Evolutionary conservation across 2,329 filamentous ascomycete species (phyloP), one percentile per base, ranked within the genome.

Genomic region (Ophiostoma perfectum): DNA sequence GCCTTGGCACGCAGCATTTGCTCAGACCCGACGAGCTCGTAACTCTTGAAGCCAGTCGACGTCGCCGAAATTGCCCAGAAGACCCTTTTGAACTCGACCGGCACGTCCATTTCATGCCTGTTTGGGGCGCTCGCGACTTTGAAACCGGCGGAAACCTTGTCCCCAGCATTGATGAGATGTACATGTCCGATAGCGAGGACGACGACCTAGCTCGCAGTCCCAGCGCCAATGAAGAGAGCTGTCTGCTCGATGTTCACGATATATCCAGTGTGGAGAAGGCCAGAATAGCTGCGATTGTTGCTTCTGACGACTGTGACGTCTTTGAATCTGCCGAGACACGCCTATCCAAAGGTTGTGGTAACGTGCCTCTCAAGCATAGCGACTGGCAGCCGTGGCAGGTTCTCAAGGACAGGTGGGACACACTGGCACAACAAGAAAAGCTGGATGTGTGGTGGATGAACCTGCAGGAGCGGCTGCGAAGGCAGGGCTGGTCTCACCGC

Each of bases 121-220:
- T 85, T 16, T 91, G 85, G 80, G 90, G 90, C 0, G 84, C 84
- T 74, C 78, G 88, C 41, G 81, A 90, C 75, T 81, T 80, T 66
- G 65, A 75, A 4, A 85, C 81, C 1, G 81, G 67, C 39, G 44
- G n/a, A 4, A 70, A 87, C 74, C 73, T 85, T 5, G 79, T 82
- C 0, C 69, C 70, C 1, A 49, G 63, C 0, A 14, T 69, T 11
- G 67, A 66, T 65, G 81, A 86, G 74, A 79, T 82, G 72, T 82
- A 84, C 73, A 80, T 86, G 73, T 79, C 77, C 11, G 81, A 86
- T 63, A 82, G 82, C 8, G 71, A 72, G 8, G 62, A 42, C 2
- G 66, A 41, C 3, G 67, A 27, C 27, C 27, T 27, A 27, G 27
- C 27, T 27, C 27, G 27, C 27, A 27, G 27, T 27, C 27, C 27